phyloP scores from a whole-genome alignment of 257 asterid genomes.

The Solanum sitiens region DNA sequence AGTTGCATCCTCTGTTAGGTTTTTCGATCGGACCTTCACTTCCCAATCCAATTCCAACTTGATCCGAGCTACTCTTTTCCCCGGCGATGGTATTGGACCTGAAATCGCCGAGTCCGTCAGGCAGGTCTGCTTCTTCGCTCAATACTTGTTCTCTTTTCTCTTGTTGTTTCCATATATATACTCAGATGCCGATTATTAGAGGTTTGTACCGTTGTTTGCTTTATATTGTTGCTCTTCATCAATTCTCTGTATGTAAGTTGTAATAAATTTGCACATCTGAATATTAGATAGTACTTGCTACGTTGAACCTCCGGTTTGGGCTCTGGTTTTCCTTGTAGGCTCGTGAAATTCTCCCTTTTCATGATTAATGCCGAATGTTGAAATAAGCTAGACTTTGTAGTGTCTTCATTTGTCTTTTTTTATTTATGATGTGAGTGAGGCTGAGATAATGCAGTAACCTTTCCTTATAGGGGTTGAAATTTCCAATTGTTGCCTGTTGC shows the following conservation, averaged over 20 bases:
- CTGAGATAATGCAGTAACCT: background rate
- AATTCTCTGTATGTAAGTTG: background rate
- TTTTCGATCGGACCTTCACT: background rate
- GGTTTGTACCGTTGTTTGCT: background rate
- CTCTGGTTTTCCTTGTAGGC: background rate
- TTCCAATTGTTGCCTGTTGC: background rate
- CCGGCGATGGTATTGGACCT: conserved; percentile 97
- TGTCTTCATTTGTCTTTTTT: background rate
- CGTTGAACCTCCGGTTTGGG: background rate
- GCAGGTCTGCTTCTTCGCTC: conserved; percentile 20
- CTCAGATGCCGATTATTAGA: background rate
- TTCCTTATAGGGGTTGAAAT: background rate
- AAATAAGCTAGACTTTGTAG: background rate
- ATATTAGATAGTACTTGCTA: background rate
- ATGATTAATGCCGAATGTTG: background rate
- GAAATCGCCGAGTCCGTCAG: conserved; percentile 86
- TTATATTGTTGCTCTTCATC: background rate
- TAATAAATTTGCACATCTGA: background rate
- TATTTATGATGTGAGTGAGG: background rate
- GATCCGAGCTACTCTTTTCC: conserved; percentile 67
- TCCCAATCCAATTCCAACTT: background rate
- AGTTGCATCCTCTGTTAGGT: background rate
- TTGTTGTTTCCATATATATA: background rate
- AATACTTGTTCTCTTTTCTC: background rate
- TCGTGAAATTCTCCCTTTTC: background rate